Base-by-base conservation (phyloP, 2,329 filamentous ascomycete species). In the Pseudogymnoascus sp. region DNA sequence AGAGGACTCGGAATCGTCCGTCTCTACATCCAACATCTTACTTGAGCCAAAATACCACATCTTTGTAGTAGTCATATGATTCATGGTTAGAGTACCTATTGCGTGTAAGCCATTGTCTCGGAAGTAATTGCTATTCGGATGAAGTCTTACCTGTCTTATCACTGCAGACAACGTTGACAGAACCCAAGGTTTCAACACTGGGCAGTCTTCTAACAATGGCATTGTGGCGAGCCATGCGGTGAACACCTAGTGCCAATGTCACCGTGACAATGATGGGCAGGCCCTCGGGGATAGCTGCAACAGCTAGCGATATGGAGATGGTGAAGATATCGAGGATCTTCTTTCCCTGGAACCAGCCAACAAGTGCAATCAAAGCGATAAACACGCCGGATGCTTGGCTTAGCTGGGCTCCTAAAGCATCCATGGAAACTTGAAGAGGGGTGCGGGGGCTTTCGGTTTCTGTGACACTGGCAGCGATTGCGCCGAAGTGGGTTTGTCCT, bases 161-260 rank as follows among this genome's bases (percentile, higher is more conserved):
- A 69, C 92, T 97, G 78, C 96, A 99, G 6, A 99, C 91, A n/a
- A 99, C 93, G 71, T 97, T 99, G 64, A 99, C 95, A n/a, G 93
- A 97, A 7, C 96, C 96, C 4, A 99, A 79, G 0, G 95, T 99
- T 75, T 99, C 95, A 7, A 99, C 96, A 75, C 95, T 97, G 21
- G 96, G 96, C 77, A 99, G 88, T 72, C 90, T 88, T 68, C 95
- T 89, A 65, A 99, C 93, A 74, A 99, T 99, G 7, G 95, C 95
- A 73, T 96, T 91, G 70, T 93, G 87, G 72, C 88, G 91, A 65
- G 95, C 96, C 95, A 99, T 99, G 64, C 95, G 88, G 71, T 99
- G 85, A 7, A 99, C 96, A 13, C 95, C 96, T 13, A 99, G 82
- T 40, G 95, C 95, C 63, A 99, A 81, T 0, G 95, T 99, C 35